Conservation (phyloP, 2,329 filamentous ascomycete genomes). For the Pseudopithomyces maydicus region DNA sequence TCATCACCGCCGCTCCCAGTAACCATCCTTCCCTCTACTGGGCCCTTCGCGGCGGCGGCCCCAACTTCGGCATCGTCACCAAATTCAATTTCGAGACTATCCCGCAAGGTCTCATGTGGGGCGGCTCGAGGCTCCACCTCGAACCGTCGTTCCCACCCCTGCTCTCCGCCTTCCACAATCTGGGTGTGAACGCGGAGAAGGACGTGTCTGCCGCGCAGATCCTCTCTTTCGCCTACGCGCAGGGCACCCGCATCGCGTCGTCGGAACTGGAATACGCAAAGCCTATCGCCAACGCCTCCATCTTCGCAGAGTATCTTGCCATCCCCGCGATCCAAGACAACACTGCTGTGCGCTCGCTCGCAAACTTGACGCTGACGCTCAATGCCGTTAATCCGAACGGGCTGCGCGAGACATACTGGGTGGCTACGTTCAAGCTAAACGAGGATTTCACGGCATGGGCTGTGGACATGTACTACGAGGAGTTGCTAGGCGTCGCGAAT, state of each 20-base stretch:
- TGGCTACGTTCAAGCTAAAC: conserved; percentile 31
- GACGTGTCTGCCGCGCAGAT: conserved; percentile 34
- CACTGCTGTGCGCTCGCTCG: conserved; percentile 24
- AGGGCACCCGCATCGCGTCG: conserved; percentile 21
- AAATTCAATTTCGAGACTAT: conserved; percentile 29
- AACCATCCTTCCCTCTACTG: conserved; percentile 43
- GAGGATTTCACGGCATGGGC: conserved; percentile 19
- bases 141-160: conserved; percentile 21
- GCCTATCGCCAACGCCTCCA: conserved; percentile 26
- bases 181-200: conserved; percentile 24
- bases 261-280: conserved; percentile 33
- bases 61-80: conserved; percentile 44
- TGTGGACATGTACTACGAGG: conserved; percentile 31
- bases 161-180: conserved; percentile 30
- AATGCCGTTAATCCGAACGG: conserved; percentile 20
- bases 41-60: conserved; percentile 43
- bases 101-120: conserved; percentile 34
- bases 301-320: conserved; percentile 32
- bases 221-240: conserved; percentile 27
- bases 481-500: conserved; percentile 22
- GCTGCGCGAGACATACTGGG: conserved; percentile 33
- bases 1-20: conserved; percentile 4
- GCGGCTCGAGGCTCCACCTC: conserved; percentile 22
- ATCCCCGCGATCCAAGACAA: conserved; percentile 23
- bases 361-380: conserved; percentile 26